Evolutionary conservation across 768 basidiomycete species (phyloP).

Genomic region (Plicaturopsis crispa): DNA sequence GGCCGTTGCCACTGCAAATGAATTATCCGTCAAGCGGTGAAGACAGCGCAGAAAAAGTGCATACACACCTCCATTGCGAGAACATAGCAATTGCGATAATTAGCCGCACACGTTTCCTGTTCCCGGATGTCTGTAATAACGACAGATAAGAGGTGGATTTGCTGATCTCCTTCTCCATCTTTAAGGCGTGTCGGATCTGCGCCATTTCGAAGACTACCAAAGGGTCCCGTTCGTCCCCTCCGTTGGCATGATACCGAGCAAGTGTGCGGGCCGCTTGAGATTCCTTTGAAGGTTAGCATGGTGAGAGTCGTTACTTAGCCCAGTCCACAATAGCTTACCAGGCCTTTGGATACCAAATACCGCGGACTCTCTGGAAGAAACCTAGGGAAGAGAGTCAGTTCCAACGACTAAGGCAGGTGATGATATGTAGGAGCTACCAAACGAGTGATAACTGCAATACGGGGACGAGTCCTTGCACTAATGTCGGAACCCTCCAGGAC

Average conservation of each 20-base stretch:
- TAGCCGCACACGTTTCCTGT: slow-evolving; percentile 59
- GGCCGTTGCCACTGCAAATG: slow-evolving; percentile 47
- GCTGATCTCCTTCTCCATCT: slow-evolving; percentile 50
- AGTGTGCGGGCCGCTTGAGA: slow-evolving; percentile 53
- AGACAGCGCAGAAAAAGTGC: slow-evolving; percentile 1
- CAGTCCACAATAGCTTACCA: slow-evolving; percentile 24
- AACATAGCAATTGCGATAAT: slow-evolving; percentile 63
- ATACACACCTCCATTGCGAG: slow-evolving; percentile 62
- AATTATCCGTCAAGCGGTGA: slow-evolving; percentile 1
- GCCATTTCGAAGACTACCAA: slow-evolving; percentile 45
- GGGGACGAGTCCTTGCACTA: slow-evolving; percentile 55
- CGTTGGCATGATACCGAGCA: slow-evolving; percentile 66
- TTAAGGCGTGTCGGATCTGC: slow-evolving; percentile 63
- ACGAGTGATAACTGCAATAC: slow-evolving; percentile 45
- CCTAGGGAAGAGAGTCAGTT: slow-evolving; percentile 22
- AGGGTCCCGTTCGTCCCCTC: slow-evolving; percentile 50
- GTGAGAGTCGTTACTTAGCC: not conserved
- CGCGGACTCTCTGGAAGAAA: slow-evolving; percentile 65
- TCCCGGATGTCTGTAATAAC: slow-evolving; percentile 57
- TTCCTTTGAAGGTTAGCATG: slow-evolving; percentile 26
- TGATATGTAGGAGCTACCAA: slow-evolving; percentile 33
- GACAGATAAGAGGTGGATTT: slow-evolving; percentile 39
- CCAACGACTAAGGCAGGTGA: not conserved
- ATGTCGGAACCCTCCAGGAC: slow-evolving; percentile 62
- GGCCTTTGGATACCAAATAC: slow-evolving; percentile 55